Evolutionary conservation across 139 green algal genomes (phyloP), one percentile per base, ranked within the genome.

Genomic region (Chlamydomonas eustigma): DNA sequence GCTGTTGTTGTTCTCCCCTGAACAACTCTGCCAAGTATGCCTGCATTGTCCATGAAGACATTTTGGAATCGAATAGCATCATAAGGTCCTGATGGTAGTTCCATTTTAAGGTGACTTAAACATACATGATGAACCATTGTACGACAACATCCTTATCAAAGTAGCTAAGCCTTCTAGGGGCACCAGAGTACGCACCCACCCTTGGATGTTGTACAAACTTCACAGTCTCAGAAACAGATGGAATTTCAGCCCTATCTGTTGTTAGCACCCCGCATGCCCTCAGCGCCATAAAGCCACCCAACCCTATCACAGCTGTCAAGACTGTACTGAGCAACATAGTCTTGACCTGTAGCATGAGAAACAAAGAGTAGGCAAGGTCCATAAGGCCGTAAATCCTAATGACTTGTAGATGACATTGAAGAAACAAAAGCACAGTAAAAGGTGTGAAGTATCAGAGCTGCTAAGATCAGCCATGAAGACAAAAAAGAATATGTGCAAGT

Each of bases 251-350:
- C 2, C 37, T 36, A 37, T 81, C 67, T 4, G 44, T 73, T 1
- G 18, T 30, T 12, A 81, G 75, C 37, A 81, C 74, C 5, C 76
- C 76, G 2, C 71, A 36, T 28, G 74, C 68, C 12, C 69, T 76
- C 3, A 81, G 30, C 0, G 69, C 30, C 66, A 76, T 76, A 36
- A 81, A 81, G 0, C 76, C 76, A 0, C 37, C 76, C 30, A 76
- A 50, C 0, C 76, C 76, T 0, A 81, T 6, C 0, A 69, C 25
- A 24, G 67, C 76, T 0, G 76, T 81, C 2, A 81, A 31, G 4
- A 81, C 0, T 0, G 76, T 76, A 37, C 67, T 81, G 0, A 76
- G 67, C 28, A 69, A 39, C 0, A 81, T 58, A 2, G 76, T 37
- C 1, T 69, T 68, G 0, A 69, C 76, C 76, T 81, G 76, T 1